These are phyloP conservation scores for Babesia bovis DNA, from an alignment of 169 alveolate genomes.

Conservation along the genomic window DNA sequence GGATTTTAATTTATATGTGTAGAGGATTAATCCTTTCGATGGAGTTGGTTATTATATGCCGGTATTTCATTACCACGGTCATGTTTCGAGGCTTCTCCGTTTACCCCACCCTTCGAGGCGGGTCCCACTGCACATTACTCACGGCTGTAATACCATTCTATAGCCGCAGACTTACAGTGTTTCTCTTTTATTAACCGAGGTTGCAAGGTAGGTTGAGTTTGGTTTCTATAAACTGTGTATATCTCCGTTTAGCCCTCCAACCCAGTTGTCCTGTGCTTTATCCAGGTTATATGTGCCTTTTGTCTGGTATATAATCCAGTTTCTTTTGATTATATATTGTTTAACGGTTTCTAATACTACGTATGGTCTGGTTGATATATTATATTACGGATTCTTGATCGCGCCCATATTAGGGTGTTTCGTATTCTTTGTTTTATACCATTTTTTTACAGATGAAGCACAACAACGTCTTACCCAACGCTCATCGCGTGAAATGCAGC, in stretches of 20 bases:
- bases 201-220: constrained; percentile 17
- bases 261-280: neutral
- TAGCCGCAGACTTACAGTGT: neutral
- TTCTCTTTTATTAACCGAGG: neutral
- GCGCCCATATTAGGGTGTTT: constrained; percentile 55
- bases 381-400: constrained; percentile 31
- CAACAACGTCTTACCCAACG: constrained; percentile 96
- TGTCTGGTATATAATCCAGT: neutral
- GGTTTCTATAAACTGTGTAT: neutral
- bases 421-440: neutral
- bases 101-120: constrained; percentile 32
- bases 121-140: constrained; percentile 5
- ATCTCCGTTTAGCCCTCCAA: neutral
- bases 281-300: neutral
- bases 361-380: too few species aligned
- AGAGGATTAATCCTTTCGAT: constrained; percentile 1
- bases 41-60: constrained; percentile 3
- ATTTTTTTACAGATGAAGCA: constrained; percentile 83
- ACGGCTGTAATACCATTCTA: neutral
- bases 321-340: neutral
- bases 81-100: neutral
- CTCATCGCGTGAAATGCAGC: constrained; percentile 97
- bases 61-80: neutral
- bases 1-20: neutral
- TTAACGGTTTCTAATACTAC: neutral